Evolutionary conservation across 179 eudicot genomes (phyloP).

Genomic region (Heliamphora pulchella): DNA sequence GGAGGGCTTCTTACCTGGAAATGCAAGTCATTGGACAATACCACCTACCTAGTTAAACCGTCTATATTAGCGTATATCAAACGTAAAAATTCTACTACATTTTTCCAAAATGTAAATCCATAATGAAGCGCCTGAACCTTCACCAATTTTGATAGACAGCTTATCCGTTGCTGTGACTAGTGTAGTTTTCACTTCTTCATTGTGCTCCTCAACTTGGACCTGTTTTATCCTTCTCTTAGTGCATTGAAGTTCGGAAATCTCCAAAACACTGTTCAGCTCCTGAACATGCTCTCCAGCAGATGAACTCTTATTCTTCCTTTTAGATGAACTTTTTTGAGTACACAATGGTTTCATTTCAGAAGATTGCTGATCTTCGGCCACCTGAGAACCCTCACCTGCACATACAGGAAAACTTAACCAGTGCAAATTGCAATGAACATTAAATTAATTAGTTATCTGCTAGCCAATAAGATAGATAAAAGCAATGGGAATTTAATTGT

Average conservation of each 20-base stretch:
- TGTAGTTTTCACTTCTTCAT: constrained; percentile 26
- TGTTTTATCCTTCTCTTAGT: constrained; percentile 28
- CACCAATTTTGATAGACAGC: constrained; percentile 32
- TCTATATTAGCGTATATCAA: neutral
- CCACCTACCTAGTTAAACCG: neutral
- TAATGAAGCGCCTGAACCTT: constrained; percentile 35
- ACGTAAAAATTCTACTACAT: neutral
- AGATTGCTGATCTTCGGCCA: constrained; percentile 19
- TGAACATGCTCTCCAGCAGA: constrained; percentile 10
- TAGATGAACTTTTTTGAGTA: constrained; percentile 13
- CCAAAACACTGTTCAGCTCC: constrained; percentile 14
- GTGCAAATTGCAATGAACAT: constrained; percentile 7
- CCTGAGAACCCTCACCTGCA: constrained; percentile 29
- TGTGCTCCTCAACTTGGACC: constrained; percentile 20
- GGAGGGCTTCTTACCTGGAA: constrained; percentile 35
- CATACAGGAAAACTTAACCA: constrained; percentile 13
- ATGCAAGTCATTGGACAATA: neutral
- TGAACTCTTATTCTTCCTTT: constrained; percentile 23
- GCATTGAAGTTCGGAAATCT: constrained; percentile 27
- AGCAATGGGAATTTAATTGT: neutral
- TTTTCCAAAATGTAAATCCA: neutral
- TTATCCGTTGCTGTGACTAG: constrained; percentile 27
- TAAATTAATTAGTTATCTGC: neutral
- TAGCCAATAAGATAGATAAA: constrained; percentile 3
- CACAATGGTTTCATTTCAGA: constrained; percentile 10